Evolutionary conservation across 108 stramenopile genomes (phyloP), one percentile per base, ranked within the genome.

Genomic region (Aurantiochytrium sp.): DNA sequence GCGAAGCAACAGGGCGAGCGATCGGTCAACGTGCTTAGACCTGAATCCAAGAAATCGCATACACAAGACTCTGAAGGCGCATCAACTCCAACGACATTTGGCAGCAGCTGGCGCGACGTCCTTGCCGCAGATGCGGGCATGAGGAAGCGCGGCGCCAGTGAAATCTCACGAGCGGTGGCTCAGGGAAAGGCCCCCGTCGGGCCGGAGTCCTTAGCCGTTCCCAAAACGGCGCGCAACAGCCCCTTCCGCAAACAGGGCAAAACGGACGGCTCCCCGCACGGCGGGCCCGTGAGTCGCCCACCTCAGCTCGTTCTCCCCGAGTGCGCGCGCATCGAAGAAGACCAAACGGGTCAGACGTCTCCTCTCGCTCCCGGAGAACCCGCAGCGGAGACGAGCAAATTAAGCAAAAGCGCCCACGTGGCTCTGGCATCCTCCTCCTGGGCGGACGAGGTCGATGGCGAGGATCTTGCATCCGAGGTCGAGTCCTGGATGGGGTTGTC

Each of bases 381-480:
- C 12, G 25, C 5, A 2, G 4, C 64, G 8, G 64, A 69, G 42
- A 10, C 64, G 10, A 28, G 64, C 35, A 6, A 4, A 18, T 18
- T 69, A 14, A 42, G 35, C 42, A 69, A 19, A 19, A 19, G 19
- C n/a, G 21, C 59, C 2, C 3, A 19, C n/a, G 59, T n/a, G n/a
- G 64, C 8, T 42, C 5, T 23, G 12, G 4, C 64, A 42, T 42
- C 25, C 0, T 10, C 35, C 42, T 69, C 64, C 8, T 69, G 64
- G 64, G 76, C 76, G 6, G 76, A 83, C 76, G 76, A 83, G 45
- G 76, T 25, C 76, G 76, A 83, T 23, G 19, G 51, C 76, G 76
- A 83, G 25, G 64, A 69, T 23, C 35, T 42, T 18, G 64, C 21
- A 6, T 69, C 64, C 42, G 76, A 83, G 45, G 23, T 47, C 23